These are phyloP conservation scores for Fraxinus ornus DNA, from an alignment of 305 asterid genomes.

Conservation along the genomic window DNA sequence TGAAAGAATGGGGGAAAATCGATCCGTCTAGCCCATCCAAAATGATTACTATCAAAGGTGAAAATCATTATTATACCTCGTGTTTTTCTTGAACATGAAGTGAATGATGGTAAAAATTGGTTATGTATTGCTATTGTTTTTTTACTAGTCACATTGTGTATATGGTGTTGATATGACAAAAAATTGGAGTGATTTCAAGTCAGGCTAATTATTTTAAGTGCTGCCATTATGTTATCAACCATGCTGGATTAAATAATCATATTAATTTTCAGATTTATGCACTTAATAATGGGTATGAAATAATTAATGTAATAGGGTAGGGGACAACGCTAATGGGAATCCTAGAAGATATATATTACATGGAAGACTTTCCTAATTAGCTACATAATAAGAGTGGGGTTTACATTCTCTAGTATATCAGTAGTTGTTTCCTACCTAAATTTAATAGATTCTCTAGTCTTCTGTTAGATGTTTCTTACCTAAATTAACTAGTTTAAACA, in stretches of 20 bases:
- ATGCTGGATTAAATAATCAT: not conserved
- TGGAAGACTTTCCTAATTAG: not conserved
- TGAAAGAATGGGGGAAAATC: not conserved
- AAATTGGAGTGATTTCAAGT: slow-evolving; percentile 2
- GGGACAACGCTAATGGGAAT: not conserved
- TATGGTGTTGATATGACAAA: not conserved
- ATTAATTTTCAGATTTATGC: slow-evolving; percentile 1
- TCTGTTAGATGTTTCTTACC: not conserved
- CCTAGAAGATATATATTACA: not conserved
- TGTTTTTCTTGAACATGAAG: not conserved
- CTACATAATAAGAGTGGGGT: too few species aligned
- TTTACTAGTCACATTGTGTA: not conserved
- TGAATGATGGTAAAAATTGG: slow-evolving; percentile 3
- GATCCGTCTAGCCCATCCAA: not conserved
- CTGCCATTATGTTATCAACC: not conserved
- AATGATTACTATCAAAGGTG: not conserved
- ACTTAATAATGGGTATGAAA: not conserved
- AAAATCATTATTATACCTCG: not conserved
- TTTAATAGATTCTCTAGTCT: not conserved
- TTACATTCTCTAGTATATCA: not conserved
- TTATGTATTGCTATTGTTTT: not conserved
- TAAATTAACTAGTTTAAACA: not conserved
- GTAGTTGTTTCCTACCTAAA: not conserved
- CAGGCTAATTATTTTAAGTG: not conserved
- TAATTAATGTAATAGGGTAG: not conserved